A percentile compares a stretch with the other conserved stretches of the same genome.
Evolutionary conservation across 371 early-diverging fungal genomes (phyloP).

Genomic region (Syncephalastrum monosporum): DNA sequence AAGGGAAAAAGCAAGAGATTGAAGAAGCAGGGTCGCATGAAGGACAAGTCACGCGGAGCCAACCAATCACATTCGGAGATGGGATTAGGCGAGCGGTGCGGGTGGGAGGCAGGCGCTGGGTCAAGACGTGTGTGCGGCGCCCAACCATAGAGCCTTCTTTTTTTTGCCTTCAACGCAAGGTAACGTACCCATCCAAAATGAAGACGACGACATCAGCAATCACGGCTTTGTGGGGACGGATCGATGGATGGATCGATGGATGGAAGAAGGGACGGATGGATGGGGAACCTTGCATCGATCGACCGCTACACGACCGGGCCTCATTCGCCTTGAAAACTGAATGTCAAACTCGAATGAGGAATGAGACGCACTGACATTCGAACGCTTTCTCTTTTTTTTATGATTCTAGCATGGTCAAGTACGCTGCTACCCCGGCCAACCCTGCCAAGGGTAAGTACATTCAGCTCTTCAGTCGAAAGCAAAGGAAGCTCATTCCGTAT

Average conservation of each 20-base stretch:
- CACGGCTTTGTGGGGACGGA: neutral
- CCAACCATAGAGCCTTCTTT: no score
- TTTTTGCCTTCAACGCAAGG: no score
- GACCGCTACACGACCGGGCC: no score
- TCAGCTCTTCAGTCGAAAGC: neutral
- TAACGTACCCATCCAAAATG: no score
- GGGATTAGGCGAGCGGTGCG: no score
- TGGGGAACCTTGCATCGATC: neutral
- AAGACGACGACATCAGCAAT: no score
- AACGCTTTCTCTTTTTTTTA: neutral
- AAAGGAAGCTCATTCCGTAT: neutral
- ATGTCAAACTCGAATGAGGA: neutral
- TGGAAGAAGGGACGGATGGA: slow-evolving; percentile 4
- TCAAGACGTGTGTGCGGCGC: no score
- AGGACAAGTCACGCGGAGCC: no score
- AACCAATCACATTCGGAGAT: no score
- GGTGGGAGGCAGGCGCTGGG: no score
- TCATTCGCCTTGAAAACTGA: neutral
- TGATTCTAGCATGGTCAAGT: slow-evolving; percentile 39
- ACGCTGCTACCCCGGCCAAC: slow-evolving; percentile 43
- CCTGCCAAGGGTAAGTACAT: slow-evolving; percentile 32
- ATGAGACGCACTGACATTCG: slow-evolving; percentile 2
- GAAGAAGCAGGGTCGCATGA: no score
- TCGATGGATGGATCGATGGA: slow-evolving; percentile 22
- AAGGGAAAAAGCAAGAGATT: no score